phyloP scores from a whole-genome alignment of 2,329 filamentous ascomycete genomes.

The Fusarium cyanostomum region DNA sequence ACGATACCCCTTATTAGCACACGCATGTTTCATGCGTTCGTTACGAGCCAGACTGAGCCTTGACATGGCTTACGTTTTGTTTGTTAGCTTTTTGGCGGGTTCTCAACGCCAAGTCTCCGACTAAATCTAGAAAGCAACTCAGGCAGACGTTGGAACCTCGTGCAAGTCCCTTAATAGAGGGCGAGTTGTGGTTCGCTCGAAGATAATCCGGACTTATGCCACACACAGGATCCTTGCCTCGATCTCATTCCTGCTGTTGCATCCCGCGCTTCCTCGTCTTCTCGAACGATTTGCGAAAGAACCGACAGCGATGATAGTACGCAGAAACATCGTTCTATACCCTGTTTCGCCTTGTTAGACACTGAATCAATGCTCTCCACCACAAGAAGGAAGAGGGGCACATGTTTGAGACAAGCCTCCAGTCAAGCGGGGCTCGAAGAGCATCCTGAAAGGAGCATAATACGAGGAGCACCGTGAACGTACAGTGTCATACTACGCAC shows the following conservation, averaged over 20 bases:
- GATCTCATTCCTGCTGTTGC: neutral
- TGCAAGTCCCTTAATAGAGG: slow-evolving; percentile 3
- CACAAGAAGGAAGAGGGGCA: slow-evolving; percentile 26
- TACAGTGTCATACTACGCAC: neutral
- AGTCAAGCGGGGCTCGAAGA: slow-evolving; percentile 27
- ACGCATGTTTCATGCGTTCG: slow-evolving; percentile 3
- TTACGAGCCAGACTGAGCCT: neutral
- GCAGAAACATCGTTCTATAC: neutral
- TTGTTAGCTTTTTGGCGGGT: neutral
- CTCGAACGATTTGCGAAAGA: neutral
- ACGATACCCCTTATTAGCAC: neutral
- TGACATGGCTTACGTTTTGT: neutral
- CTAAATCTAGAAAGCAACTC: neutral
- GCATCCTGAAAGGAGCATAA: slow-evolving; percentile 12
- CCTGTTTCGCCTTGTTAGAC: neutral
- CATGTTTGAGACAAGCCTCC: slow-evolving; percentile 18
- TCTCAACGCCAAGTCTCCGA: neutral
- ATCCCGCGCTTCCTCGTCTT: neutral
- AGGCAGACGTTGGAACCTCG: neutral
- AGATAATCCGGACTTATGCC: neutral
- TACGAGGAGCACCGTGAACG: slow-evolving; percentile 1
- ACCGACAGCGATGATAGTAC: neutral
- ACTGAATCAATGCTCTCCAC: slow-evolving; percentile 23
- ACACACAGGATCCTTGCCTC: slow-evolving; percentile 1
- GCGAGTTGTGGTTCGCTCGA: neutral